Conservation (phyloP, 306 rosid species). For the Castanea crenata region DNA sequence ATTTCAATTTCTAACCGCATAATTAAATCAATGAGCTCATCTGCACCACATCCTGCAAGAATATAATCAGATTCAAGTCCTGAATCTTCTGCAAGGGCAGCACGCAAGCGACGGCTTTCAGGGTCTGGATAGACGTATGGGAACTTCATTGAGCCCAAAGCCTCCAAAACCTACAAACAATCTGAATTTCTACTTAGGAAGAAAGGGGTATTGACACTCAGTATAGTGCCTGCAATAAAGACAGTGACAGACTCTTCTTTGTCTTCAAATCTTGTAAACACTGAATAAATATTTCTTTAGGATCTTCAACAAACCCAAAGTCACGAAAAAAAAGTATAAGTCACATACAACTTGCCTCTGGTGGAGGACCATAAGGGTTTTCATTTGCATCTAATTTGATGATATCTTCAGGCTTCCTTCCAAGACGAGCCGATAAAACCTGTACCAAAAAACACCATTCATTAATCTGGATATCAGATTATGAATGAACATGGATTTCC, state of each 20-base stretch:
- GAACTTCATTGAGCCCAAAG: slow-evolving; percentile 71
- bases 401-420: slow-evolving; percentile 95
- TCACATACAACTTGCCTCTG: slow-evolving; percentile 56
- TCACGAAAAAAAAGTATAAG: neutral
- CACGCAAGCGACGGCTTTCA: slow-evolving; percentile 80
- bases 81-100: slow-evolving; percentile 82
- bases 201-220: slow-evolving; percentile 6
- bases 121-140: slow-evolving; percentile 96
- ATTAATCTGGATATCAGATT: slow-evolving; percentile 12
- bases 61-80: slow-evolving; percentile 81
- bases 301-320: slow-evolving; percentile 5
- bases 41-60: slow-evolving; percentile 94
- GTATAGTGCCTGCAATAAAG: neutral
- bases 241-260: neutral
- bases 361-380: slow-evolving; percentile 98
- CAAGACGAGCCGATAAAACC: slow-evolving; percentile 81
- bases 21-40: slow-evolving; percentile 91
- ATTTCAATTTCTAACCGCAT: slow-evolving; percentile 63
- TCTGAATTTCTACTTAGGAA: slow-evolving; percentile 30
- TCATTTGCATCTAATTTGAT: slow-evolving; percentile 96
- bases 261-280: neutral
- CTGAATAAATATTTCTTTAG: neutral
- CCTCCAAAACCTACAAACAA: slow-evolving; percentile 71
- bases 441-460: slow-evolving; percentile 30
- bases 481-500: neutral